Evolutionary conservation across 2,329 filamentous ascomycete genomes (phyloP).

Genomic region (Ophiostoma quercus): DNA sequence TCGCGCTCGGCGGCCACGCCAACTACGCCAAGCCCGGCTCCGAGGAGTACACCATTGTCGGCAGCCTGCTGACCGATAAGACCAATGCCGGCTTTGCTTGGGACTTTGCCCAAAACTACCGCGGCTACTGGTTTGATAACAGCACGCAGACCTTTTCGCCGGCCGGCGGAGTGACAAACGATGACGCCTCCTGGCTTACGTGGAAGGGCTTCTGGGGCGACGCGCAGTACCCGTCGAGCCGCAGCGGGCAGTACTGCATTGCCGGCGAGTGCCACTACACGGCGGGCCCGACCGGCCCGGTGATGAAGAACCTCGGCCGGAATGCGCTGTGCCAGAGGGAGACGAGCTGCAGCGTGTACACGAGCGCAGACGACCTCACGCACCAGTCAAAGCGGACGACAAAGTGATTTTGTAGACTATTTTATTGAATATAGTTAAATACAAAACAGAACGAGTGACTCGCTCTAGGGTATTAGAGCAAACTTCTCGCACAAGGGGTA

Average conservation of each 20-base stretch:
- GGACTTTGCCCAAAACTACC: constrained; percentile 30
- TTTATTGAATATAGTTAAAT: not conserved
- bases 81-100: constrained; percentile 29
- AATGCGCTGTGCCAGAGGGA: constrained; percentile 28
- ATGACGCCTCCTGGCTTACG: constrained; percentile 26
- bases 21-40: constrained; percentile 29
- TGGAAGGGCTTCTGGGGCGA: constrained; percentile 30
- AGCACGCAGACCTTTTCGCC: constrained; percentile 21
- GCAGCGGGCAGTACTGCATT: constrained; percentile 29
- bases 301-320: constrained; percentile 29
- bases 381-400: constrained; percentile 18
- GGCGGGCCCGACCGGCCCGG: constrained; percentile 29
- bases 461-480: too few relatives aligned
- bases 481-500: too few relatives aligned
- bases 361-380: constrained; percentile 27
- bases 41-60: constrained; percentile 28
- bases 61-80: constrained; percentile 27
- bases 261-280: constrained; percentile 29
- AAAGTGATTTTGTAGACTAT: not conserved
- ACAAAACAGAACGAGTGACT: not conserved
- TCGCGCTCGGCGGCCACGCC: constrained; percentile 29
- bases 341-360: constrained; percentile 24
- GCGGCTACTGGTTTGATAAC: constrained; percentile 29
- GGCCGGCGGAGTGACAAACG: constrained; percentile 21
- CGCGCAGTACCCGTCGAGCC: constrained; percentile 26